These are phyloP conservation scores for Orobanche coerulescens DNA, from an alignment of 257 asterid genomes.

Conservation along the genomic window DNA sequence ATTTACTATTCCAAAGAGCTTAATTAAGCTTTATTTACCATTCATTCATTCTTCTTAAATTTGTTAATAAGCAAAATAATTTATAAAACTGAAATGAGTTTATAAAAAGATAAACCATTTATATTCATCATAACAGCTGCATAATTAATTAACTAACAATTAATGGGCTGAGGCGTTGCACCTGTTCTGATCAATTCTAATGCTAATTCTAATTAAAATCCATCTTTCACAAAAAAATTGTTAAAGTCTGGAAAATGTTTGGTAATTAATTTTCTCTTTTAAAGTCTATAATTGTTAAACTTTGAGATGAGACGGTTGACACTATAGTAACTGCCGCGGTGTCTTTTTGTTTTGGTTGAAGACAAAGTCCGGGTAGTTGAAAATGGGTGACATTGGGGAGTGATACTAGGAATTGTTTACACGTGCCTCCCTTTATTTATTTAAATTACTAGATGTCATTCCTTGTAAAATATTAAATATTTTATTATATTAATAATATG, in stretches of 20 bases:
- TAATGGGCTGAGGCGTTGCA: not conserved
- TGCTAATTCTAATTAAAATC: too few relatives aligned
- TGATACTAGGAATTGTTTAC: constrained; percentile 23
- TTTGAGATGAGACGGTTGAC: too few relatives aligned
- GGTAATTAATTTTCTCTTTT: too few relatives aligned
- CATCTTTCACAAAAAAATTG: too few relatives aligned
- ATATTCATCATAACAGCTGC: not conserved
- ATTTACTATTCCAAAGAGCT: not conserved
- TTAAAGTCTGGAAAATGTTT: too few relatives aligned
- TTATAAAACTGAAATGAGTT: constrained; percentile 16
- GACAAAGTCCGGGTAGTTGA: constrained; percentile 26
- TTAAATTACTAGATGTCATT: too few relatives aligned
- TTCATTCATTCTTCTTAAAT: not conserved
- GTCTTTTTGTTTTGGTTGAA: not conserved
- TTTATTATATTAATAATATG: too few relatives aligned
- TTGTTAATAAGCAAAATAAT: not conserved
- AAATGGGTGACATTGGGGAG: constrained; percentile 10
- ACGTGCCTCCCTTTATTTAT: not conserved
- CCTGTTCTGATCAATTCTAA: too few relatives aligned
- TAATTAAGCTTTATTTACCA: not conserved
- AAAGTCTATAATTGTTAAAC: too few relatives aligned
- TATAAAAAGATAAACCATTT: not conserved
- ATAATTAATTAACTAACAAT: too few relatives aligned
- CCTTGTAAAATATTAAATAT: too few relatives aligned
- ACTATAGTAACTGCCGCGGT: too few relatives aligned